These are phyloP conservation scores for Panaeolus papilionaceus DNA, from an alignment of 768 basidiomycete genomes.

Conservation along the genomic window DNA sequence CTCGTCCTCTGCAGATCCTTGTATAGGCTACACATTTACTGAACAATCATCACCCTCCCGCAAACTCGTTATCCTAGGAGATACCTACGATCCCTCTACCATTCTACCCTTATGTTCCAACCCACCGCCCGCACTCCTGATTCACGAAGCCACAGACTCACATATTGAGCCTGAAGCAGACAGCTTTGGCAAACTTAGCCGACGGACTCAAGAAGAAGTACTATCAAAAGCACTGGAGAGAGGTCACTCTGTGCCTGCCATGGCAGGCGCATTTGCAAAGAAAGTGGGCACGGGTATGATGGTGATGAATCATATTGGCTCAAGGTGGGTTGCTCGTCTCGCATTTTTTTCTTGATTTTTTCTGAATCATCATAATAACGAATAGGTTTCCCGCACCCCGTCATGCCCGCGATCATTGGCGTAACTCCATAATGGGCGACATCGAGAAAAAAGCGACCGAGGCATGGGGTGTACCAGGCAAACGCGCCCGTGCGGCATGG, in stretches of 20 bases:
- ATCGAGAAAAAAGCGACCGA: conserved; percentile 67
- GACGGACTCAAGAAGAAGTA: conserved; percentile 47
- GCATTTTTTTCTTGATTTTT: conserved; percentile 18
- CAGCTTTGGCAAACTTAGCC: conserved; percentile 43
- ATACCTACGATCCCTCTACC: conserved; percentile 69
- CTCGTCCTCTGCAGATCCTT: conserved; percentile 59
- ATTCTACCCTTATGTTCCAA: conserved; percentile 61
- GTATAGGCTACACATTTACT: conserved; percentile 78
- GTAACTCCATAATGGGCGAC: conserved; percentile 59
- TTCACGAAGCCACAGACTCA: conserved; percentile 89
- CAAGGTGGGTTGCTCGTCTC: conserved; percentile 50
- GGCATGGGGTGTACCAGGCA: conserved; percentile 54
- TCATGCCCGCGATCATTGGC: conserved; percentile 38
- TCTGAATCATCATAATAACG: conserved; percentile 1
- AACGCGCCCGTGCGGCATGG: conserved; percentile 56
- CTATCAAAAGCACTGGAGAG: conserved; percentile 58
- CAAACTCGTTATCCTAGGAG: conserved; percentile 79
- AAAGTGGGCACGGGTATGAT: conserved; percentile 62
- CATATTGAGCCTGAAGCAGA: conserved; percentile 65
- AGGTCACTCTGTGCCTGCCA: conserved; percentile 81
- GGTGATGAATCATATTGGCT: conserved; percentile 81
- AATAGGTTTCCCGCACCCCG: conserved; percentile 63
- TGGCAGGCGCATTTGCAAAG: conserved; percentile 81
- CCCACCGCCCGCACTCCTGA: conserved; percentile 64
- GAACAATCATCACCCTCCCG: conserved; percentile 58